phyloP scores from a whole-genome alignment of 371 early-diverging fungal species.

The Batkoa obscura region DNA sequence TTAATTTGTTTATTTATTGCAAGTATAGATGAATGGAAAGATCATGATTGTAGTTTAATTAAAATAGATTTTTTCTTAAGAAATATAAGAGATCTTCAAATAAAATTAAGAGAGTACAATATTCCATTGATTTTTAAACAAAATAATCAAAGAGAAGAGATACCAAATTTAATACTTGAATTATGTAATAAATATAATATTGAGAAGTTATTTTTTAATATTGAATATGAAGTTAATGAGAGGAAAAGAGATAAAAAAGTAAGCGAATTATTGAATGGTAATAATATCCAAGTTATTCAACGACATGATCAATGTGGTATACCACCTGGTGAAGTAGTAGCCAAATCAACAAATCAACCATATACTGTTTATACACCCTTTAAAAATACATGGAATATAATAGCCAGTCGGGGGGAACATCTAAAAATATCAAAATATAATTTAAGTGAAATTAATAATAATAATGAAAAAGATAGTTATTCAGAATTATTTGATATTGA shows the following conservation, averaged over 20 bases:
- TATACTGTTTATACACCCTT: slow-evolving; percentile 17
- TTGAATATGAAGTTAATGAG: slow-evolving; percentile 25
- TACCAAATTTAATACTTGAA: slow-evolving; percentile 11
- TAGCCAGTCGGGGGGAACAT: neutral
- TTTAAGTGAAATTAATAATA: too few relatives aligned
- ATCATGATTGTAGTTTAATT: slow-evolving; percentile 27
- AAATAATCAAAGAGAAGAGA: slow-evolving; percentile 9
- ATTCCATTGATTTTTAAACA: slow-evolving; percentile 26
- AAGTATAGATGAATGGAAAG: slow-evolving; percentile 23
- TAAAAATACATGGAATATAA: slow-evolving; percentile 13
- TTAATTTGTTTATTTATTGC: slow-evolving; percentile 27
- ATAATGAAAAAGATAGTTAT: neutral
- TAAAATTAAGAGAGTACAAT: slow-evolving; percentile 13
- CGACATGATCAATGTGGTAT: slow-evolving; percentile 32
- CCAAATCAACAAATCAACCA: slow-evolving; percentile 15
- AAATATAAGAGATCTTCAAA: slow-evolving; percentile 16
- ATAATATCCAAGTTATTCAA: slow-evolving; percentile 11
- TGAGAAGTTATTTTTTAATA: slow-evolving; percentile 15
- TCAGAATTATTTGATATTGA: neutral
- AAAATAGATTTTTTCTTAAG: slow-evolving; percentile 32
- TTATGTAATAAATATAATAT: slow-evolving; percentile 9
- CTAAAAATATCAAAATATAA: neutral
- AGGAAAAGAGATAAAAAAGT: slow-evolving; percentile 9
- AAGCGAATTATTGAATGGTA: slow-evolving; percentile 2
- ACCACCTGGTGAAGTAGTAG: slow-evolving; percentile 19